Percentiles rank a stretch among this genome's conserved stretches.
These are phyloP conservation scores for Simplicillium sp. DNA, from an alignment of 2,329 filamentous ascomycete genomes.

Conservation along the genomic window DNA sequence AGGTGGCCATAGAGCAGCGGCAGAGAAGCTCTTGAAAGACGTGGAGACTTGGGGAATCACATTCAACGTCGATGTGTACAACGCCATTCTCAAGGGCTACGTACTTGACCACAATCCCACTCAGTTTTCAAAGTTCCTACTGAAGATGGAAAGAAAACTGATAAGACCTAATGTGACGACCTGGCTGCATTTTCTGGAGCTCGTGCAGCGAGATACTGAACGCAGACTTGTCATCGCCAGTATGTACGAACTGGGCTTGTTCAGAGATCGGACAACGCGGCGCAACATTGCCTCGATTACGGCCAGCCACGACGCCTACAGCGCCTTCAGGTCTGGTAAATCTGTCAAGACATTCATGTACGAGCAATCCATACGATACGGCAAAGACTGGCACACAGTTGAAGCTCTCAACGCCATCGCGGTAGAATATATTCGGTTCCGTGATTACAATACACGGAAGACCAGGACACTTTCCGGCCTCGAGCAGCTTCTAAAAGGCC, in stretches of 20 bases:
- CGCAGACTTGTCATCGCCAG: constrained; percentile 33
- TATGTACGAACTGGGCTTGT: constrained; percentile 35
- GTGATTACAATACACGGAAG: constrained; percentile 11
- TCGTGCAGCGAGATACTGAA: constrained; percentile 50
- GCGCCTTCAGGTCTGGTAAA: constrained; percentile 25
- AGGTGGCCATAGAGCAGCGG: constrained; percentile 23
- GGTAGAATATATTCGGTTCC: constrained; percentile 31
- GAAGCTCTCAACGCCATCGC: constrained; percentile 27
- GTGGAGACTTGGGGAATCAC: constrained; percentile 26
- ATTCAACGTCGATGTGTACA: constrained; percentile 36
- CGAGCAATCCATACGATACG: constrained; percentile 32
- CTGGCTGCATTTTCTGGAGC: constrained; percentile 38
- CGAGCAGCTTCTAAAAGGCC: constrained; percentile 15
- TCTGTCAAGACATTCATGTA: constrained; percentile 26
- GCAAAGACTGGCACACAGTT: constrained; percentile 32
- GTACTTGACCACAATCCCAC: constrained; percentile 26
- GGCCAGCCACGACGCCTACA: constrained; percentile 32
- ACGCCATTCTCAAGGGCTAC: constrained; percentile 33
- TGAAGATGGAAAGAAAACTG: constrained; percentile 28
- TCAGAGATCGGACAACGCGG: constrained; percentile 25
- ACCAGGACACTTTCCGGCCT: constrained; percentile 15
- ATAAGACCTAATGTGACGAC: constrained; percentile 32
- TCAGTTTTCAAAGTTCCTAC: constrained; percentile 30
- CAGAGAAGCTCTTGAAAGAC: constrained; percentile 24
- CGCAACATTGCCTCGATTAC: constrained; percentile 30